A percentile compares a stretch with the other conserved stretches of the same genome.
Conservation (phyloP, 208 protist species). For the Trypanosoma caninum region DNA sequence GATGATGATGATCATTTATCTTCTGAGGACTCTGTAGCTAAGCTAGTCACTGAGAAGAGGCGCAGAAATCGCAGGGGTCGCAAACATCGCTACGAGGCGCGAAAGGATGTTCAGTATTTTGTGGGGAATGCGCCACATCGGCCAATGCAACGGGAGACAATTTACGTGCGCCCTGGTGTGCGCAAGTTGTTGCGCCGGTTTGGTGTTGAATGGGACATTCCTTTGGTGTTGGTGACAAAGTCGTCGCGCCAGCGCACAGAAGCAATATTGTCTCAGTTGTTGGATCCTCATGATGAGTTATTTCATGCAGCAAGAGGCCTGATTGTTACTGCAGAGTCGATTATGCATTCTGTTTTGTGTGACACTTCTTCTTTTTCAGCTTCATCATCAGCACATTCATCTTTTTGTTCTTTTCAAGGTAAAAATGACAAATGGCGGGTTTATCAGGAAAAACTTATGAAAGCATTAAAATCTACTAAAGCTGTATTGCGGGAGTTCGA, state of each 20-base stretch:
- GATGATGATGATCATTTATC: background rate
- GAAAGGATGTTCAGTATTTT: constrained; percentile 31
- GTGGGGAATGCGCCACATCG: constrained; percentile 1
- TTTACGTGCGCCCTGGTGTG: constrained; percentile 66
- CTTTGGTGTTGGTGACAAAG: constrained; percentile 73
- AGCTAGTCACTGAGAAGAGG: too few species aligned
- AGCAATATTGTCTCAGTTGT: constrained; percentile 49
- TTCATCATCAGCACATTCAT: background rate
- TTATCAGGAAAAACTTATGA: constrained; percentile 3
- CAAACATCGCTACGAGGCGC: constrained; percentile 39
- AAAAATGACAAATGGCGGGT: background rate
- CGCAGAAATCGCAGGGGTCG: background rate
- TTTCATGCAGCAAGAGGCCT: constrained; percentile 27
- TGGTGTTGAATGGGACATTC: constrained; percentile 68
- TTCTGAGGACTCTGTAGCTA: too few species aligned
- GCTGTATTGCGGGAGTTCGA: constrained; percentile 27
- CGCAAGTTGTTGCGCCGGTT: constrained; percentile 47
- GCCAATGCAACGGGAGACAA: constrained; percentile 33
- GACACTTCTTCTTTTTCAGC: background rate
- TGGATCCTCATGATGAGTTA: constrained; percentile 58
- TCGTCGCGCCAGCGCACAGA: constrained; percentile 50
- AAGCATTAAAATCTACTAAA: constrained; percentile 14
- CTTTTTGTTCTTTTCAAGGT: background rate
- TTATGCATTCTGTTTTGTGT: background rate
- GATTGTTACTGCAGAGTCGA: constrained; percentile 28